A percentile compares a stretch with the other conserved stretches of the same genome.
Conservation (phyloP, 2,329 filamentous ascomycete species). For the Hymenoscyphus scutula region DNA sequence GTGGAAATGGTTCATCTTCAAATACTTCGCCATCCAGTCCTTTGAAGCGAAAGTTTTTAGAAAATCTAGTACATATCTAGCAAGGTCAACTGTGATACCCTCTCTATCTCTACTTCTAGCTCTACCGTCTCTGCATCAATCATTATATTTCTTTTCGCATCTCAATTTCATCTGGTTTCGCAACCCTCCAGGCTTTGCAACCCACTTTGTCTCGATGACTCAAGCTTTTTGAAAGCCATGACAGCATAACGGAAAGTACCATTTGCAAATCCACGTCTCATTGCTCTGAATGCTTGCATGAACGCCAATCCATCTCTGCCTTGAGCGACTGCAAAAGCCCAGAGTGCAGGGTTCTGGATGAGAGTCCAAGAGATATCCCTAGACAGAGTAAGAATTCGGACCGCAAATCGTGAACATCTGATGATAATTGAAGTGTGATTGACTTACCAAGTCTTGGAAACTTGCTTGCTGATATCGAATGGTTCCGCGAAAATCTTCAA, state of each 20-base stretch:
- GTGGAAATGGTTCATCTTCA: no score
- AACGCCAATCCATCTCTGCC: conserved; percentile 60
- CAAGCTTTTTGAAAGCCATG: conserved; percentile 52
- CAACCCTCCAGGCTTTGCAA: not conserved
- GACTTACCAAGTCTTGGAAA: conserved; percentile 57
- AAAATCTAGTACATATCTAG: no score
- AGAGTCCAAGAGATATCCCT: conserved; percentile 64
- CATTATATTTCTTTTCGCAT: no score
- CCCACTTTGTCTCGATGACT: not conserved
- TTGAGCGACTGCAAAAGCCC: conserved; percentile 60
- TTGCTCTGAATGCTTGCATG: conserved; percentile 59
- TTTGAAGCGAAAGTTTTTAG: no score
- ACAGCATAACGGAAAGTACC: conserved; percentile 58
- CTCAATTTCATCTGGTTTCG: no score
- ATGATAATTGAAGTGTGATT: conserved; percentile 3
- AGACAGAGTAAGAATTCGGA: not conserved
- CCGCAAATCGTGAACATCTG: not conserved
- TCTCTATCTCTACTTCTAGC: not conserved
- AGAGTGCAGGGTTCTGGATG: conserved; percentile 57
- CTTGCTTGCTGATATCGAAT: conserved; percentile 56
- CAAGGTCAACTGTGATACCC: no score
- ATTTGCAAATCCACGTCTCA: conserved; percentile 58
- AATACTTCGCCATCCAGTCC: no score
- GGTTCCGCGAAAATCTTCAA: conserved; percentile 46
- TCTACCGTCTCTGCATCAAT: no score